These are phyloP conservation scores for Verticillium dahliae DNA, from an alignment of 2,329 filamentous ascomycete genomes.

Conservation along the genomic window DNA sequence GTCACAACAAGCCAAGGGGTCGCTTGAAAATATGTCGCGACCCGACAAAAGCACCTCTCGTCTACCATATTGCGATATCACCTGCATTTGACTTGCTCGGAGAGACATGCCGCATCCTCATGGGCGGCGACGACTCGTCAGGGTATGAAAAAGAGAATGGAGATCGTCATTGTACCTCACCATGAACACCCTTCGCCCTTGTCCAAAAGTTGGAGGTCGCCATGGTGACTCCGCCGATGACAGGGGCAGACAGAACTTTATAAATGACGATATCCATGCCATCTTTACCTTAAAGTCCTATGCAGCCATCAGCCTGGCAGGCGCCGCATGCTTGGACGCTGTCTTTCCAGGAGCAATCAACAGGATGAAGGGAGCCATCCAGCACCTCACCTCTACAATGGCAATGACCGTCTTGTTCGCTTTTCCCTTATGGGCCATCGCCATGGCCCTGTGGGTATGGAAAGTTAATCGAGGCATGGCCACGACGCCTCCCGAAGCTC, in stretches of 20 bases:
- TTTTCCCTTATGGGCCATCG: neutral
- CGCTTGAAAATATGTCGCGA: neutral
- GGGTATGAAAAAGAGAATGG: neutral
- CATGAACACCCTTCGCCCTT: no score
- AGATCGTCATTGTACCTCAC: neutral
- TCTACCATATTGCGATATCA: neutral
- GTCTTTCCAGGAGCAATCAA: no score
- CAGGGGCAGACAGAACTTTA: no score
- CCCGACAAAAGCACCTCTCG: neutral
- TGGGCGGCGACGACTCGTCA: neutral
- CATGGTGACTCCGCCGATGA: no score
- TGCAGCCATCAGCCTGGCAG: no score
- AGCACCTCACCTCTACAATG: neutral
- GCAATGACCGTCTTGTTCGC: neutral
- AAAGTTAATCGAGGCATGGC: slow-evolving; percentile 29
- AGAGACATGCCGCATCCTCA: neutral
- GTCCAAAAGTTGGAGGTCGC: no score
- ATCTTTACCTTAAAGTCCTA: no score
- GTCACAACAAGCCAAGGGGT: neutral
- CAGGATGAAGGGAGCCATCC: no score
- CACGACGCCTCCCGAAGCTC: slow-evolving; percentile 27
- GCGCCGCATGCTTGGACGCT: no score
- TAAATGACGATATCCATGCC: no score
- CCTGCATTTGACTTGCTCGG: neutral
- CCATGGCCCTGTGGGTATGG: slow-evolving; percentile 20